Percentiles rank a stretch among this genome's conserved stretches.
These are phyloP conservation scores for Fulvia fulva DNA, from an alignment of 2,329 filamentous ascomycete genomes.

Conservation along the genomic window DNA sequence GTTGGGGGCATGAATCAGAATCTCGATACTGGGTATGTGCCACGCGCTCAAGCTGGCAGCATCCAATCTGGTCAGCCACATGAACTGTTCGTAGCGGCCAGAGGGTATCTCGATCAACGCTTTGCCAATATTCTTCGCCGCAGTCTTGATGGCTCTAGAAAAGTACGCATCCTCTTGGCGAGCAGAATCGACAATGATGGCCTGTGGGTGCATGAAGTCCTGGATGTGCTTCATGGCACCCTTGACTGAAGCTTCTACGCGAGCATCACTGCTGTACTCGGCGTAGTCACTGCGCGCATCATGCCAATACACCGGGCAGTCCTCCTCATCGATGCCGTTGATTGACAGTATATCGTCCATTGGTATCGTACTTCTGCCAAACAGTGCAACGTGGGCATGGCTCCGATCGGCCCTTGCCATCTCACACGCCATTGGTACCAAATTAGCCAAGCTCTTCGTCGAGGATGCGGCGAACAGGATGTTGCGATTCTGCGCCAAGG, in stretches of 20 bases:
- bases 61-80: slow-evolving; percentile 78
- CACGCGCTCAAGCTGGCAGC: slow-evolving; percentile 68
- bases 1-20: slow-evolving; percentile 72
- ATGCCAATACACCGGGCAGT: slow-evolving; percentile 62
- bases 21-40: slow-evolving; percentile 74
- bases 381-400: slow-evolving; percentile 75
- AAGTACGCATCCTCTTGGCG: slow-evolving; percentile 67
- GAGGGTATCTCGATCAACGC: slow-evolving; percentile 72
- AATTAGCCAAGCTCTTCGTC: slow-evolving; percentile 64
- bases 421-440: slow-evolving; percentile 80
- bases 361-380: slow-evolving; percentile 68
- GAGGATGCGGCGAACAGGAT: slow-evolving; percentile 76
- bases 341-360: slow-evolving; percentile 67
- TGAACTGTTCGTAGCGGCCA: slow-evolving; percentile 57
- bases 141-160: slow-evolving; percentile 54
- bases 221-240: slow-evolving; percentile 69
- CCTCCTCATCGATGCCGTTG: slow-evolving; percentile 68
- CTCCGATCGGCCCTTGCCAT: slow-evolving; percentile 70
- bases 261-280: slow-evolving; percentile 63
- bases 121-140: slow-evolving; percentile 50
- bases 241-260: slow-evolving; percentile 62
- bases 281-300: slow-evolving; percentile 74
- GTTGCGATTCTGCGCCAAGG: slow-evolving; percentile 57
- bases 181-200: slow-evolving; percentile 67
- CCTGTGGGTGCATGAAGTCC: slow-evolving; percentile 72